Evolutionary conservation across 805 yeast genomes (phyloP).

Genomic region (Candida arabinofermentans): DNA sequence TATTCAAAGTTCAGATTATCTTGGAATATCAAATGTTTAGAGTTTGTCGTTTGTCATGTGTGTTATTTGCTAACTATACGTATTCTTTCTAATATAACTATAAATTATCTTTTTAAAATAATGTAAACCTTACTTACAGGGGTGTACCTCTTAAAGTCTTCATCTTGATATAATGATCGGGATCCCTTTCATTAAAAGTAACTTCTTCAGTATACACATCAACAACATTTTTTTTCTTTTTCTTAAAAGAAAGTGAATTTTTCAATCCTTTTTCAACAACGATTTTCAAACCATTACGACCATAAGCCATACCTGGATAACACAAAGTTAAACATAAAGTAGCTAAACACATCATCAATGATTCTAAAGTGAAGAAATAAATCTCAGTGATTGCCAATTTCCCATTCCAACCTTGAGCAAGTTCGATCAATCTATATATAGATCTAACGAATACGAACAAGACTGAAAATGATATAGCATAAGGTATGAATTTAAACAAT

Average conservation of each 20-base stretch:
- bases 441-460: conserved; percentile 58
- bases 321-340: conserved; percentile 41
- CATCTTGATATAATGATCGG: no score
- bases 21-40: conserved; percentile 11
- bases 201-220: no score
- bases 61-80: no score
- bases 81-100: no score
- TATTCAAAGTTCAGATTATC: conserved; percentile 18
- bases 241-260: not conserved
- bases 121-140: no score
- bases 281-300: conserved; percentile 11
- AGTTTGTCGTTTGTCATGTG: no score
- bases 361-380: conserved; percentile 57
- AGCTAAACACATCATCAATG: conserved; percentile 51
- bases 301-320: conserved; percentile 59
- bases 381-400: conserved; percentile 53
- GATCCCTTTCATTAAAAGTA: no score
- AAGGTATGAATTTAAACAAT: conserved; percentile 40
- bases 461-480: conserved; percentile 41
- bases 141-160: no score
- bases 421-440: conserved; percentile 65
- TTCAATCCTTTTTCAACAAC: conserved; percentile 3
- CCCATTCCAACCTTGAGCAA: conserved; percentile 68
- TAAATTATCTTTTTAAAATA: no score
- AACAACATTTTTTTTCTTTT: no score